Base-by-base conservation (phyloP, 495 filamentous ascomycete species). In the Chaetomidium leptoderma region DNA sequence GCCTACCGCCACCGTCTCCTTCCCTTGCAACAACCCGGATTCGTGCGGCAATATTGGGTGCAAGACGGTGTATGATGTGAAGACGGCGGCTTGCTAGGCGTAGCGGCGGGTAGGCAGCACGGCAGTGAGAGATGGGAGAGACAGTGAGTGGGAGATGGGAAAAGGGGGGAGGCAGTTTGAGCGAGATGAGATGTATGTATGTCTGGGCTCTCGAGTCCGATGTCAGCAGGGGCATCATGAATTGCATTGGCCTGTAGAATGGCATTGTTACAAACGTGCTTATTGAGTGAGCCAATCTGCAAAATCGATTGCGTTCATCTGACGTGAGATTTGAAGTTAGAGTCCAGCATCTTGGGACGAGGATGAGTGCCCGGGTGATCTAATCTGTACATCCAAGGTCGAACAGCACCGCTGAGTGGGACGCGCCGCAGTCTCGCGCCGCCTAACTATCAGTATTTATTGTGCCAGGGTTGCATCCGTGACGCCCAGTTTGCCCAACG, bases 11-110 rank as follows among this genome's bases (percentile, higher is more conserved):
- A 57, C 59, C 0, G 60, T 67, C 3, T 63, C 62, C 36, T 69
- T 70, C 19, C 62, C 66, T 0, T 70, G 66, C 58, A 57, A 32
- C 46, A 27, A 58, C 13, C 26, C 48, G 11, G 59, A 65, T 7
- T 37, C 52, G n/a, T 69, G 68, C 57, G 53, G 65, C 35, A 59
- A 60, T 27, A 70, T 70, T 49, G 68, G 63, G 6, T 70, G 68
- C 59, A 69, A 59, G n/a, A 70, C 66, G 4, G 64, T 61, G 4
- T 70, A 70, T 43, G 49, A 58, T 7, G 53, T 68, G 4, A 36
- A 62, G 58, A 66, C 58, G 16, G 58, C 58, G 7, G 53, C 23
- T 29, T 70, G 66, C 29, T 70, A 62, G 49, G 44, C 14, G 26
- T n/a, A 30, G 14, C 11, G 13, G 23, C 3, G 27, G 36, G 3